Evolutionary conservation across 371 early-diverging fungal species (phyloP).

Genomic region (Fennellomyces sp.): DNA sequence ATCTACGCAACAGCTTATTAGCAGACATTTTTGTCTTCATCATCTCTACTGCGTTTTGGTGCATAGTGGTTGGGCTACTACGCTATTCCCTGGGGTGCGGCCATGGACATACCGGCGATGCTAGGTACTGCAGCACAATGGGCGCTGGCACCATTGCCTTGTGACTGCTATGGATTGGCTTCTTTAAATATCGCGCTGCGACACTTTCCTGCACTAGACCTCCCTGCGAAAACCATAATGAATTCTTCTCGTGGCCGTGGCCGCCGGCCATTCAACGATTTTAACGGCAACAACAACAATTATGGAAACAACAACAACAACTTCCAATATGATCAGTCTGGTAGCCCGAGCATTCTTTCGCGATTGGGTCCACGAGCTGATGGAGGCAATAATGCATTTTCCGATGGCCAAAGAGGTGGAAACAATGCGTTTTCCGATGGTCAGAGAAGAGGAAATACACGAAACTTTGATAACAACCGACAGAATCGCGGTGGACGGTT

Average conservation of each 20-base stretch:
- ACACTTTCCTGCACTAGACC: neutral
- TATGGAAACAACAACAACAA: slow-evolving; percentile 4
- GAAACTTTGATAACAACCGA: too few relatives aligned
- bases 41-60: too few relatives aligned
- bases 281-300: slow-evolving; percentile 10
- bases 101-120: too few relatives aligned
- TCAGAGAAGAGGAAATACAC: slow-evolving; percentile 2
- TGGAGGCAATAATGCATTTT: neutral
- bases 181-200: neutral
- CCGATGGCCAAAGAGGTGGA: slow-evolving; percentile 2
- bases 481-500: too few relatives aligned
- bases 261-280: slow-evolving; percentile 15
- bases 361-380: slow-evolving; percentile 32
- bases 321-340: slow-evolving; percentile 1
- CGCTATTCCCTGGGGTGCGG: too few relatives aligned
- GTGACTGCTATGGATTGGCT: too few relatives aligned
- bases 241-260: slow-evolving; percentile 13
- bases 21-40: too few relatives aligned
- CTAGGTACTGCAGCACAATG: too few relatives aligned
- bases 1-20: too few relatives aligned
- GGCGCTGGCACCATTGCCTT: too few relatives aligned
- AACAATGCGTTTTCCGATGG: neutral
- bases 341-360: slow-evolving; percentile 24
- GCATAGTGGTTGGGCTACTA: too few relatives aligned
- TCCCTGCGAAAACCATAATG: neutral